These are phyloP conservation scores for Cicer judaicum DNA, from an alignment of 306 rosid species.

Conservation along the genomic window DNA sequence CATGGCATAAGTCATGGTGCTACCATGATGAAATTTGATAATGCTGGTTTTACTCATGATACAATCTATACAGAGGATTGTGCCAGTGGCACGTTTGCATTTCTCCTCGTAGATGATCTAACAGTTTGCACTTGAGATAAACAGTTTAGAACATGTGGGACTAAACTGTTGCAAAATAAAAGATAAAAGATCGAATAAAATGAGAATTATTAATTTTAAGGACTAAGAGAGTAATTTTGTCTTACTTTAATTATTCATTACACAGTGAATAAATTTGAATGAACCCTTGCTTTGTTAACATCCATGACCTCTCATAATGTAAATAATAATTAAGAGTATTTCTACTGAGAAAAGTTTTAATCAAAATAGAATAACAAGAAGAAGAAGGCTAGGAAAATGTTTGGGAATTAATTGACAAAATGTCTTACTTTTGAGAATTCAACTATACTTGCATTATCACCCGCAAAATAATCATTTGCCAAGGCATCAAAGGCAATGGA, in stretches of 20 bases:
- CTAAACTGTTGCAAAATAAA: too few relatives aligned
- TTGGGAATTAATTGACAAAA: slow-evolving; percentile 7
- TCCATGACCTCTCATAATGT: background rate
- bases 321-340: slow-evolving; percentile 20
- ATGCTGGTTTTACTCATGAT: too few relatives aligned
- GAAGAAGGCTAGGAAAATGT: background rate
- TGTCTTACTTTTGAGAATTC: slow-evolving; percentile 69
- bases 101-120: too few relatives aligned
- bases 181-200: too few relatives aligned
- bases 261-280: slow-evolving; percentile 17
- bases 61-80: too few relatives aligned
- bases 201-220: too few relatives aligned
- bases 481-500: slow-evolving; percentile 73
- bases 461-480: slow-evolving; percentile 83
- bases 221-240: too few relatives aligned
- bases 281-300: background rate
- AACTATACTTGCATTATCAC: slow-evolving; percentile 64
- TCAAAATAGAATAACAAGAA: slow-evolving; percentile 17
- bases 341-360: slow-evolving; percentile 25
- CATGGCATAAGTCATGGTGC: too few relatives aligned
- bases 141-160: too few relatives aligned
- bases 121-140: too few relatives aligned
- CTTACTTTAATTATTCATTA: slow-evolving; percentile 4
- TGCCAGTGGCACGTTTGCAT: too few relatives aligned
- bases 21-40: too few relatives aligned